Evolutionary conservation across 2,329 filamentous ascomycete genomes (phyloP).

Genomic region (Penicillium sp.): DNA sequence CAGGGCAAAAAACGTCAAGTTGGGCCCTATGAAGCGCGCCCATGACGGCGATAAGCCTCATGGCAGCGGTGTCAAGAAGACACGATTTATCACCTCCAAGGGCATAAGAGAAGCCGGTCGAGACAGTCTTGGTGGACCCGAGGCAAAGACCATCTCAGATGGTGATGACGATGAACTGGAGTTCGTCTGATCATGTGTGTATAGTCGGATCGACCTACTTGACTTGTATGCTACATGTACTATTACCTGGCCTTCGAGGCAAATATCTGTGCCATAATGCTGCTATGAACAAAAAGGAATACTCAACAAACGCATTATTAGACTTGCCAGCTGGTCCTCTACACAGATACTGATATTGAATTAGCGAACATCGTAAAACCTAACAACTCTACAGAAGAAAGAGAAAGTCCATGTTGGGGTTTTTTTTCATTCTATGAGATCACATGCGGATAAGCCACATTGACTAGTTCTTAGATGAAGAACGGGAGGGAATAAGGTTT

Average conservation of each 20-base stretch:
- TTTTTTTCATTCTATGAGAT: neutral
- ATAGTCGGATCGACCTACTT: neutral
- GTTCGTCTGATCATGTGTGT: conserved; percentile 35
- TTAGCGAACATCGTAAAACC: too few species aligned
- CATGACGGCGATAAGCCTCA: conserved; percentile 35
- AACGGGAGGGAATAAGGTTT: neutral
- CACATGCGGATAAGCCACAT: neutral
- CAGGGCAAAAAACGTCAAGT: conserved; percentile 40
- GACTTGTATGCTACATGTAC: neutral
- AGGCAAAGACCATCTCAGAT: conserved; percentile 41
- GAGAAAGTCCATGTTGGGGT: neutral
- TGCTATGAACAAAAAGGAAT: conserved; percentile 18
- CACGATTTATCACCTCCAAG: conserved; percentile 74
- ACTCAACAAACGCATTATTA: conserved; percentile 4
- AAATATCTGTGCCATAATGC: neutral
- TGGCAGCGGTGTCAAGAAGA: conserved; percentile 59
- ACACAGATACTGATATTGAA: too few species aligned
- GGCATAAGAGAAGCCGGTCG: conserved; percentile 75
- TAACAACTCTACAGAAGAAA: neutral
- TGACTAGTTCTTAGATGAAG: neutral
- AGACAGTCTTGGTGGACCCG: conserved; percentile 64
- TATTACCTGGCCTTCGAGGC: neutral
- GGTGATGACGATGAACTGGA: conserved; percentile 53
- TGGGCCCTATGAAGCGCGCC: conserved; percentile 43
- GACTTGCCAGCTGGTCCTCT: neutral